Base-by-base conservation (phyloP, 1,139 yeast genomes). In the Yamadazyma buinensis region DNA sequence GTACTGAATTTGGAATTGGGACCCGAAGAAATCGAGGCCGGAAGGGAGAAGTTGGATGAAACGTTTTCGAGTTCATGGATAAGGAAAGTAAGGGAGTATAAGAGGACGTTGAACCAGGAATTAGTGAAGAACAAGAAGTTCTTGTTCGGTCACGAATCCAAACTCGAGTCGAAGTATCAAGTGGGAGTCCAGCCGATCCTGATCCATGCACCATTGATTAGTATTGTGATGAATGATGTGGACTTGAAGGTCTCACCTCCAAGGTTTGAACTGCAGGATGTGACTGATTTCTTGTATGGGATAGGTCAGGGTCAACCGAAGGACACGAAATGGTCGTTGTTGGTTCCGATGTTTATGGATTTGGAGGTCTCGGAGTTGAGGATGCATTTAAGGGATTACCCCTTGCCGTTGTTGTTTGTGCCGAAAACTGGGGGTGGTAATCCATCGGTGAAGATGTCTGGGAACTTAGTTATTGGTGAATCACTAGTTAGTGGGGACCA, bases 231-330 rank as follows among this genome's bases (percentile, higher is more conserved):
- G 55, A 75, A 75, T 31, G 71, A 75, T 18, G 55, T 84, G n/a
- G 77, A 76, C 36, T 55, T 86, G 36, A 58, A 62, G 5, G 34
- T 88, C 2, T 57, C 64, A 4, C 62, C 68, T 15, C 87, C 95
- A 0, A 54, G 67, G 2, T 81, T 82, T 50, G 74, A 74, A 1
- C 46, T 73, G 5, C 66, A 64, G 2, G 62, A 73, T 5, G 55
- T 85, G 13, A 72, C 85, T 1, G 61, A 77, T 19, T 88, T 80
- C 51, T 55, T 90, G 22, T 60, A 80, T 50, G 72, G 77, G 14
- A 67, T 83, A 13, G 97, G 97, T 5, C 90, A 87, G 53, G 95
- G 95, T 0, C 73, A 83, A 18, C 97, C 97, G 0, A 52, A 56
- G 35, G 84, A 81, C 42, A 77, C 90, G 0, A 53, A 64, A 34